Conservation (phyloP, 2,329 filamentous ascomycete genomes). For the Fusarium temperatum region DNA sequence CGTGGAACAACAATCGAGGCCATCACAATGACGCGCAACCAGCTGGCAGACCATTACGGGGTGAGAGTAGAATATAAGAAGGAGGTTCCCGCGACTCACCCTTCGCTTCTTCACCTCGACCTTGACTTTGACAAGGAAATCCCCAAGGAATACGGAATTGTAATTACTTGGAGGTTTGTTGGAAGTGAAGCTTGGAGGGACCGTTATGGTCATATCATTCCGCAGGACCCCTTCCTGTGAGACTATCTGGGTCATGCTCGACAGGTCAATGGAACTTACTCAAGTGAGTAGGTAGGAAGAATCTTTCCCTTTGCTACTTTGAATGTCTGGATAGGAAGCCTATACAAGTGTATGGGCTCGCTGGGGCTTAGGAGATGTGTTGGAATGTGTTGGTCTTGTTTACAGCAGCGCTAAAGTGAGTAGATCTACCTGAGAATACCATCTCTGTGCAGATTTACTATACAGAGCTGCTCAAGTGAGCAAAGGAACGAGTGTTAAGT, state of each 20-base stretch:
- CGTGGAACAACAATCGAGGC: background rate
- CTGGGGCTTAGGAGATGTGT: background rate
- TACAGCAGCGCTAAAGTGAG: background rate
- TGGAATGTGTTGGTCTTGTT: background rate
- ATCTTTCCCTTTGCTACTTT: background rate
- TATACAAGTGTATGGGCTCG: background rate
- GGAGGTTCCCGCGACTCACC: background rate
- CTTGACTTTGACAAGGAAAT: background rate
- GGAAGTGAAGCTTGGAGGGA: background rate
- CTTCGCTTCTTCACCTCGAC: background rate
- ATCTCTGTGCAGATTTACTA: background rate
- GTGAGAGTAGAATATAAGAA: background rate
- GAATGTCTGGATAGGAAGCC: background rate
- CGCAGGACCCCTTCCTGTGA: background rate
- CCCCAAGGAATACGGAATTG: background rate
- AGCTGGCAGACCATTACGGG: background rate
- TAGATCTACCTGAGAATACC: fast-evolving
- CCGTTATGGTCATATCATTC: background rate
- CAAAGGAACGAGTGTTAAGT: background rate
- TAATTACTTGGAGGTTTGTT: background rate
- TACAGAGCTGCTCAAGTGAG: background rate
- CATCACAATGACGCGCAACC: background rate
- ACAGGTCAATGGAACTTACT: background rate
- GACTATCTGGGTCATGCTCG: background rate
- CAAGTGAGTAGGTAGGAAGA: background rate